These are phyloP conservation scores for Neurospora crassa DNA, from an alignment of 2,329 filamentous ascomycete species.

Conservation along the genomic window DNA sequence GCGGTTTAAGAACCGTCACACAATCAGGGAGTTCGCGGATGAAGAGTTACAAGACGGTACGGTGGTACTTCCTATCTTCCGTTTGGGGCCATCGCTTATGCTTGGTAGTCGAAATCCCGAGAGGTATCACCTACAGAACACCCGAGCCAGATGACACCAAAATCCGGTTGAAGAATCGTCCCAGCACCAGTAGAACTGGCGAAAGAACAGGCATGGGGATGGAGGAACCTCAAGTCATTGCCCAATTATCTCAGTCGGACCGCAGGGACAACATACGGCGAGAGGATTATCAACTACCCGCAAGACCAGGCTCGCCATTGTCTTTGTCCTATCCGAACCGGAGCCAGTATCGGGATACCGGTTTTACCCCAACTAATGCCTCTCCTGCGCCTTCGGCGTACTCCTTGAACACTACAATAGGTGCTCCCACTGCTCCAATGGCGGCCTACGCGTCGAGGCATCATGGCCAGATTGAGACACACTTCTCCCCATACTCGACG, in stretches of 20 bases:
- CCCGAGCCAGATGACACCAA: not conserved
- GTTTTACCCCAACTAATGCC: not conserved
- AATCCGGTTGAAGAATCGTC: not conserved
- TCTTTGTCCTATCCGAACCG: not conserved
- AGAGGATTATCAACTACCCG: not conserved
- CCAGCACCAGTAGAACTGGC: not conserved
- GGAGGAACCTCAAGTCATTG: not conserved
- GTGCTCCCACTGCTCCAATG: not conserved
- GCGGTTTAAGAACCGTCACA: not conserved
- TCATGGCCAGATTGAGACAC: not conserved
- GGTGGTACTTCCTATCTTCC: not conserved
- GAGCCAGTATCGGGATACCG: accelerated
- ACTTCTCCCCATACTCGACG: not conserved
- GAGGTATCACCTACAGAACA: not conserved
- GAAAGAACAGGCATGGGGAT: not conserved
- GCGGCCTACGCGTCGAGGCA: not conserved
- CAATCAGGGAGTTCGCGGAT: not conserved
- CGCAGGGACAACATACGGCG: not conserved
- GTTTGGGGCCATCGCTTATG: not conserved
- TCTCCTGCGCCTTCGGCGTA: not conserved
- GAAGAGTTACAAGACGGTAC: not conserved
- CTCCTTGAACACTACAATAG: not conserved
- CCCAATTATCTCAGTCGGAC: not conserved
- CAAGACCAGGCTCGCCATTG: not conserved
- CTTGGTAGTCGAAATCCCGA: not conserved